A percentile compares a stretch with the other conserved stretches of the same genome.
These are phyloP conservation scores for Stemphylium lycopersici DNA, from an alignment of 2,329 filamentous ascomycete genomes.

Conservation along the genomic window DNA sequence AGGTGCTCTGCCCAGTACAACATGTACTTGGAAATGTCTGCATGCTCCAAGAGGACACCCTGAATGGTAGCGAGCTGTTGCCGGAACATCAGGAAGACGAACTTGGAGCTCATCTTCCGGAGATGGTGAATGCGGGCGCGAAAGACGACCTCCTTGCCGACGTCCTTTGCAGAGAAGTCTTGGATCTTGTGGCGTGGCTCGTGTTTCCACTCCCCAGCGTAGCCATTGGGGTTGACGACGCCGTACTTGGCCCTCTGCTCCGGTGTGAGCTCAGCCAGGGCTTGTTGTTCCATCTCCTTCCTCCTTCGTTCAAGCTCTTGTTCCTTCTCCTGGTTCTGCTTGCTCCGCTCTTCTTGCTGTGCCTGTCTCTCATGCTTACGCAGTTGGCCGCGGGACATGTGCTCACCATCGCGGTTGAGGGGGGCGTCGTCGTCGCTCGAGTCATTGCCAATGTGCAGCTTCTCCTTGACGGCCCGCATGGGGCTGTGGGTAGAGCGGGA, in stretches of 20 bases:
- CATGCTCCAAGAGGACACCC: constrained; percentile 73
- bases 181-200: constrained; percentile 58
- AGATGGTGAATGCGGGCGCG: constrained; percentile 78
- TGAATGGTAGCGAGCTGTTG: constrained; percentile 85
- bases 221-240: constrained; percentile 63
- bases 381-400: constrained; percentile 57
- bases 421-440: constrained; percentile 46
- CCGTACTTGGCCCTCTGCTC: constrained; percentile 67
- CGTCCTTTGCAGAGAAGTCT: constrained; percentile 58
- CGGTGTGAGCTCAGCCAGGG: constrained; percentile 60
- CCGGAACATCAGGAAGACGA: constrained; percentile 85
- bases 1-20: constrained; percentile 87
- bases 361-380: constrained; percentile 56
- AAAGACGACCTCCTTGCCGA: constrained; percentile 68
- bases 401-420: constrained; percentile 58
- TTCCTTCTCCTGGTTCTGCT: constrained; percentile 52
- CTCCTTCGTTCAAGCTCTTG: constrained; percentile 55
- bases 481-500: constrained; percentile 45
- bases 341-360: constrained; percentile 53
- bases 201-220: constrained; percentile 57
- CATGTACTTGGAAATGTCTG: constrained; percentile 73
- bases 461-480: constrained; percentile 49
- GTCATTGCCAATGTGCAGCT: constrained; percentile 46
- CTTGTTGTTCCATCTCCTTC: constrained; percentile 56
- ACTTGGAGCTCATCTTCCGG: constrained; percentile 77